Conservation (phyloP, 495 filamentous ascomycete genomes). For the Geopyxis carbonaria region DNA sequence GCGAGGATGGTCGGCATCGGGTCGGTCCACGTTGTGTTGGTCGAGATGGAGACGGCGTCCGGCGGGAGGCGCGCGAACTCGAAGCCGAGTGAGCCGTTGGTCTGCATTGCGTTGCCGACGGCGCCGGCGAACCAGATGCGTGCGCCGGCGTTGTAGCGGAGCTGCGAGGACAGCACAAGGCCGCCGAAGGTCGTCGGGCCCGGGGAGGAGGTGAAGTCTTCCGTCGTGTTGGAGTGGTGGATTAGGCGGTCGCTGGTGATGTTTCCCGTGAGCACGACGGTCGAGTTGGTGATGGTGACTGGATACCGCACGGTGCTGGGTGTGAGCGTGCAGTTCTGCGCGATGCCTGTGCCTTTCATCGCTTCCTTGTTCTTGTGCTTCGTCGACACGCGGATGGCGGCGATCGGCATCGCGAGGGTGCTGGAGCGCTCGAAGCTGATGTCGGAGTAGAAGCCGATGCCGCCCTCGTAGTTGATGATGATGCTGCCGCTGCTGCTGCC, state of each 20-base stretch:
- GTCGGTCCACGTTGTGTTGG: conserved; percentile 4
- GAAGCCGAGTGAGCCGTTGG: conserved; percentile 5
- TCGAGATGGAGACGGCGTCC: background rate
- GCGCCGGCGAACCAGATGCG: background rate
- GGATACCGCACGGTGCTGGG: conserved; percentile 4
- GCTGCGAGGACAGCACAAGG: conserved; percentile 1
- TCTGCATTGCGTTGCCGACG: background rate
- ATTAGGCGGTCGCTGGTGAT: conserved; percentile 1
- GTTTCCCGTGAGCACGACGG: background rate
- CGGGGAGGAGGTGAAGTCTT: background rate
- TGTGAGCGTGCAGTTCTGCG: conserved; percentile 4
- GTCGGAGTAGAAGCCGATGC: conserved; percentile 4
- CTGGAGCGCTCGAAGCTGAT: background rate
- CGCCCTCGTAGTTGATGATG: background rate
- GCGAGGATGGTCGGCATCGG: conserved; percentile 8
- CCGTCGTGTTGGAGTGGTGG: background rate
- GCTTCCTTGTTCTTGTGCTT: conserved; percentile 4
- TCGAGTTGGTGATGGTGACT: conserved; percentile 3
- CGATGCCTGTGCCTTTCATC: background rate
- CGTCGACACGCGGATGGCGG: background rate
- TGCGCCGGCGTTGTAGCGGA: conserved; percentile 6
- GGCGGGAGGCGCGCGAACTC: conserved; percentile 2
- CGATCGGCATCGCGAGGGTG: no score
- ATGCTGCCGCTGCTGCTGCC: background rate
- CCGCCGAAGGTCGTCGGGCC: conserved; percentile 3